phyloP scores from a whole-genome alignment of 257 asterid species.

The Cynanchum wilfordii region DNA sequence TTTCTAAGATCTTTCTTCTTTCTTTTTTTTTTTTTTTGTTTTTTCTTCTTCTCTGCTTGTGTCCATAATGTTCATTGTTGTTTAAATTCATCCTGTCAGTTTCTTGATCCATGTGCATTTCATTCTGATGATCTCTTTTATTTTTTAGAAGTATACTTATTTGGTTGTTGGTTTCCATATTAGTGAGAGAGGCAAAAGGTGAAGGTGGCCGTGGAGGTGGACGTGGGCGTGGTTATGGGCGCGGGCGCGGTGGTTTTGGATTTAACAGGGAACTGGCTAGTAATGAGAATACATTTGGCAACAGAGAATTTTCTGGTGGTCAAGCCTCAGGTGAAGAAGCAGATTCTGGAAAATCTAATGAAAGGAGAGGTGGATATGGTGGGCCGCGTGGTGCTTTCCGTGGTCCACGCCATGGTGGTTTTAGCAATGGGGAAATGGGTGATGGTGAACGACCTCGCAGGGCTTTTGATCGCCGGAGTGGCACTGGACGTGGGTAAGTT shows the following conservation, averaged over 20 bases:
- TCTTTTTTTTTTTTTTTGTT: background rate
- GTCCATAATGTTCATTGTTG: background rate
- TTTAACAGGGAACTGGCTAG: conserved; percentile 44
- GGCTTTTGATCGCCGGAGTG: conserved; percentile 61
- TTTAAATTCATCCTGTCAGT: background rate
- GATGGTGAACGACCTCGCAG: conserved; percentile 74
- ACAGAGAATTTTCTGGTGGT: conserved; percentile 44
- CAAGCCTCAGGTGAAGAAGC: conserved; percentile 42
- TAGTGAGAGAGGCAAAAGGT: conserved; percentile 61
- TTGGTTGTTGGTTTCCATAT: conserved; percentile 17
- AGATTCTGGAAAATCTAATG: conserved; percentile 46
- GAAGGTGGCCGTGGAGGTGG: conserved; percentile 56
- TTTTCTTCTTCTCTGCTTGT: background rate
- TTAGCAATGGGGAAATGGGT: conserved; percentile 59
- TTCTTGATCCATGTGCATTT: background rate
- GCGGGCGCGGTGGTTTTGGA: conserved; percentile 66
- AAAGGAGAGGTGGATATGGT: conserved; percentile 64
- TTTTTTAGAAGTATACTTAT: background rate
- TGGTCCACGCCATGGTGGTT: conserved; percentile 68
- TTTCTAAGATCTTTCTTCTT: background rate
- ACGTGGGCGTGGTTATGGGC: conserved; percentile 63
- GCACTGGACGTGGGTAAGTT: conserved; percentile 71
- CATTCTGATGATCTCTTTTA: background rate
- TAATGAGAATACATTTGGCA: conserved; percentile 39
- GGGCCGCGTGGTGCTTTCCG: conserved; percentile 60